These are phyloP conservation scores for Erythrobasidium hasegawianum DNA, from an alignment of 1,284 basidiomycete genomes.

Conservation along the genomic window DNA sequence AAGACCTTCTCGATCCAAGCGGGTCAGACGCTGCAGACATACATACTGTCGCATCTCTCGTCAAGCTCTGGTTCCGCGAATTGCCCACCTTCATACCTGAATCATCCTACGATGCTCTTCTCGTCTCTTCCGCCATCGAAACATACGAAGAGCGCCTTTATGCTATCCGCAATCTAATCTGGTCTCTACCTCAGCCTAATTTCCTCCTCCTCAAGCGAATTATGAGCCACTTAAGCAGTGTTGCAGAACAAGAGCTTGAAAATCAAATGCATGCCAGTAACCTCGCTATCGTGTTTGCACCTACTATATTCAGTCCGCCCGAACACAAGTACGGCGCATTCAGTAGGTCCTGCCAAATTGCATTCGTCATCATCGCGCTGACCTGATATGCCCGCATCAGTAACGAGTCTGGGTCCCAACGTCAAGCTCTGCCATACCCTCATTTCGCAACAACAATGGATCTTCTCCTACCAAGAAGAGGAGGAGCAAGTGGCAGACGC, in stretches of 20 bases:
- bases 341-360: constrained; percentile 2
- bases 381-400: neutral
- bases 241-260: constrained; percentile 30
- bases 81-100: constrained; percentile 72
- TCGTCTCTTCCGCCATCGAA: constrained; percentile 64
- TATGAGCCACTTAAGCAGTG: constrained; percentile 61
- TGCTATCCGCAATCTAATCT: constrained; percentile 63
- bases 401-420: constrained; percentile 24
- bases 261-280: constrained; percentile 33
- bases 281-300: constrained; percentile 34
- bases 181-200: constrained; percentile 62
- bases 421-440: constrained; percentile 19
- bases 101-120: constrained; percentile 62
- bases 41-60: constrained; percentile 70
- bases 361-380: neutral
- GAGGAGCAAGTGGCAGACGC: neutral
- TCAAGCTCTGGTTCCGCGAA: constrained; percentile 76
- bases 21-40: constrained; percentile 58
- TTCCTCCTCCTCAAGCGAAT: constrained; percentile 70
- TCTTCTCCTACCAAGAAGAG: constrained; percentile 19
- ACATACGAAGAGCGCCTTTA: constrained; percentile 64
- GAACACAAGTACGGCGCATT: constrained; percentile 17
- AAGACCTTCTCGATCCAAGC: neutral
- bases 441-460: constrained; percentile 25
- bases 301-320: constrained; percentile 20